Conservation (phyloP, 768 basidiomycete genomes). For the Mycena indigotica region DNA sequence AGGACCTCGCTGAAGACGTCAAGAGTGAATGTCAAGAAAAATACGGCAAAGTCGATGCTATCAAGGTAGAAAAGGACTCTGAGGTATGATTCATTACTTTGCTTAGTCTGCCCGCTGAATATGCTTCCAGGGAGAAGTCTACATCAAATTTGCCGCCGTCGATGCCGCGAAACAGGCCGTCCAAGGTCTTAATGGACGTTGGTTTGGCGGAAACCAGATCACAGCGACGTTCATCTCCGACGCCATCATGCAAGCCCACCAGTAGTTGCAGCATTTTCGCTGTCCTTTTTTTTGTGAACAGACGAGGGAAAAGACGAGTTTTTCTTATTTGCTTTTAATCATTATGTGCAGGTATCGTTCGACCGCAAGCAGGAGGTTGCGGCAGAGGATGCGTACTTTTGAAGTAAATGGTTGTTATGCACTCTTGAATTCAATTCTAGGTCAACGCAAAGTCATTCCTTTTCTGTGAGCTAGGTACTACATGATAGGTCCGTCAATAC, state of each 20-base stretch:
- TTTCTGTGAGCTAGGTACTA: slow-evolving; percentile 2
- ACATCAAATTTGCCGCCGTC: slow-evolving; percentile 83
- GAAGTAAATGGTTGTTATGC: slow-evolving; percentile 5
- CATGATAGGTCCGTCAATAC: slow-evolving; percentile 34
- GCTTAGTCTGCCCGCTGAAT: slow-evolving; percentile 10
- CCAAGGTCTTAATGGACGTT: slow-evolving; percentile 91
- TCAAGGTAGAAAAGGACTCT: slow-evolving; percentile 93
- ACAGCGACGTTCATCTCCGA: slow-evolving; percentile 89
- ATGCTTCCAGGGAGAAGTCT: slow-evolving; percentile 86
- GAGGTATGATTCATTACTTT: slow-evolving; percentile 57
- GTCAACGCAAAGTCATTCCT: slow-evolving; percentile 4
- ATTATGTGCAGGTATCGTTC: slow-evolving; percentile 29
- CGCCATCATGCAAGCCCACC: slow-evolving; percentile 91
- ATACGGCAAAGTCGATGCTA: slow-evolving; percentile 83
- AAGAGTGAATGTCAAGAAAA: slow-evolving; percentile 91
- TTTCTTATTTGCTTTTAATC: slow-evolving; percentile 31
- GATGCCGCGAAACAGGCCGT: slow-evolving; percentile 83
- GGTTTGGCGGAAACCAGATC: slow-evolving; percentile 93
- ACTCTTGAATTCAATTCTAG: slow-evolving; percentile 4
- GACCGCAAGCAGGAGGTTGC: background rate
- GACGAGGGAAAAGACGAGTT: slow-evolving; percentile 32
- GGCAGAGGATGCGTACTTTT: slow-evolving; percentile 6
- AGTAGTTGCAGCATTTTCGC: slow-evolving; percentile 43
- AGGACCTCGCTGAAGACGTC: slow-evolving; percentile 93
- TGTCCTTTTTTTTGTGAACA: slow-evolving; percentile 30